These are phyloP conservation scores for Cadophora sp. DNA, from an alignment of 2,329 filamentous ascomycete genomes.

Conservation along the genomic window DNA sequence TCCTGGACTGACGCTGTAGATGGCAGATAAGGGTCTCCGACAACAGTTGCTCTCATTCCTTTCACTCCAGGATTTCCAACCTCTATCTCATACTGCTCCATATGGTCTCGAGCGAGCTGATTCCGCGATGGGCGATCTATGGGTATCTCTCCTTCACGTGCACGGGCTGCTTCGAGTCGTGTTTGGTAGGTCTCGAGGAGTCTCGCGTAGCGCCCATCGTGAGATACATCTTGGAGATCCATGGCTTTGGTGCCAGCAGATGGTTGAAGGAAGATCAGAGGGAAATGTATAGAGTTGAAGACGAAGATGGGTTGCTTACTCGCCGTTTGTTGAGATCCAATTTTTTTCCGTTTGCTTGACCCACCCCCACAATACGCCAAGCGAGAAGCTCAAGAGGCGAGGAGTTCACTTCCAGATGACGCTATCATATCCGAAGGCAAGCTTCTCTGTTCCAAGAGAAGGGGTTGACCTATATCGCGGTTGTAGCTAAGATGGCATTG, in stretches of 20 bases:
- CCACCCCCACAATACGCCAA: slow-evolving; percentile 13
- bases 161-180: slow-evolving; percentile 14
- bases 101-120: slow-evolving; percentile 5
- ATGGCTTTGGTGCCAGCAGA: neutral
- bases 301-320: neutral
- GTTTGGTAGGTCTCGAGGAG: slow-evolving; percentile 5
- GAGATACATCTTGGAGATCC: slow-evolving; percentile 17
- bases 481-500: too few relatives aligned
- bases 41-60: slow-evolving; percentile 6
- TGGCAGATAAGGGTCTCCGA: slow-evolving; percentile 24
- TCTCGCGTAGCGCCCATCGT: slow-evolving; percentile 13
- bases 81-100: slow-evolving; percentile 8
- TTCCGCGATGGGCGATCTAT: slow-evolving; percentile 9
- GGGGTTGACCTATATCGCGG: too few relatives aligned
- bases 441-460: too few relatives aligned
- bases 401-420: neutral
- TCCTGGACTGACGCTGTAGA: slow-evolving; percentile 15
- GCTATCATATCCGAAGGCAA: too few relatives aligned
- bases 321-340: neutral
- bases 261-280: neutral
- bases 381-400: neutral
- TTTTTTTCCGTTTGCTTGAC: slow-evolving; percentile 15
- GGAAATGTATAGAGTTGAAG: neutral
- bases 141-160: slow-evolving; percentile 21
- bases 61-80: neutral